Conservation (phyloP, 2,329 filamentous ascomycete genomes). For the Leptographium wingfieldii region DNA sequence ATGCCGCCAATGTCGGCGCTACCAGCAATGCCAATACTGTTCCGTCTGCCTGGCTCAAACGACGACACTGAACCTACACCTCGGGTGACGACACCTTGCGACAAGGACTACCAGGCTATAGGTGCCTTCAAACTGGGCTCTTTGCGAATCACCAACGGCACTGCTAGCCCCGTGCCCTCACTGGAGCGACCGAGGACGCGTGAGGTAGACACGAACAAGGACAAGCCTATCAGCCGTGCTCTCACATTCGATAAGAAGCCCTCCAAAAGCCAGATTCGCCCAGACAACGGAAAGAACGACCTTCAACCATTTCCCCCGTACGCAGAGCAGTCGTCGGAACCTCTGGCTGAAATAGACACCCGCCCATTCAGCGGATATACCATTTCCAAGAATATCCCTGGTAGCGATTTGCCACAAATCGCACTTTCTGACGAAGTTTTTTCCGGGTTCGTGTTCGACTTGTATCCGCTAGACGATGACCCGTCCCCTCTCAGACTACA, state of each 20-base stretch:
- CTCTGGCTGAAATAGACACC: too few species aligned
- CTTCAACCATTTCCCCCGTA: neutral
- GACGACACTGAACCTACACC: slow-evolving; percentile 14
- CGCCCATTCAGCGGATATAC: neutral
- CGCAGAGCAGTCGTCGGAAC: neutral
- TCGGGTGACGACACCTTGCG: slow-evolving; percentile 36
- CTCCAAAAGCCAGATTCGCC: neutral
- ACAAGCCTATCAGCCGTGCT: neutral
- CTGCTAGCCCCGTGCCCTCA: slow-evolving; percentile 31
- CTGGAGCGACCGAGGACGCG: neutral
- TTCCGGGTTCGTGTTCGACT: slow-evolving; percentile 19
- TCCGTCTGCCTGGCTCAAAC: neutral
- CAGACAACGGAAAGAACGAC: neutral
- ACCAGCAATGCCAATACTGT: neutral
- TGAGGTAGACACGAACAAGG: neutral
- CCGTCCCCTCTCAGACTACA: slow-evolving; percentile 20
- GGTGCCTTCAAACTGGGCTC: slow-evolving; percentile 52
- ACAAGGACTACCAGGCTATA: slow-evolving; percentile 45
- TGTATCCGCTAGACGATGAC: slow-evolving; percentile 21
- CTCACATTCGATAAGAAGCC: neutral
- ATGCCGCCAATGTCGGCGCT: slow-evolving; percentile 2
- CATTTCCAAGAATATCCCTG: neutral
- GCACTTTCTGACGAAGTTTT: slow-evolving; percentile 11
- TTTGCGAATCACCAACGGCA: slow-evolving; percentile 48
- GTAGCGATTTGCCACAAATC: slow-evolving; percentile 3